Evolutionary conservation across 768 basidiomycete species (phyloP).

Genomic region (Galerina marginata): DNA sequence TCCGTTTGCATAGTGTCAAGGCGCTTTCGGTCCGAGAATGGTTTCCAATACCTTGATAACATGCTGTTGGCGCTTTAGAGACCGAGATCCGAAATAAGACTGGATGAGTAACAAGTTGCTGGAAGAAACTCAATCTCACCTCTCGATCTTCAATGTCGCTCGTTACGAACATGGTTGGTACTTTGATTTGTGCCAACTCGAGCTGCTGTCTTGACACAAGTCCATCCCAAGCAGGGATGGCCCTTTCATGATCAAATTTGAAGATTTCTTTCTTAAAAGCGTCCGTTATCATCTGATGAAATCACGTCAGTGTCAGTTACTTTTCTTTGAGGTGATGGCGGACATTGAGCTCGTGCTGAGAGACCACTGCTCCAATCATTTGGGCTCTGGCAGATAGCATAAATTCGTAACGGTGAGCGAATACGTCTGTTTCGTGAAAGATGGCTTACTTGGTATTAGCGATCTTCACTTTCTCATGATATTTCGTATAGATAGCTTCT

Average conservation of each 20-base stretch:
- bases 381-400: constrained; percentile 51
- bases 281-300: constrained; percentile 63
- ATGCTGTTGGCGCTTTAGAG: constrained; percentile 64
- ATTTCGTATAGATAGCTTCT: constrained; percentile 60
- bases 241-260: constrained; percentile 74
- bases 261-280: constrained; percentile 68
- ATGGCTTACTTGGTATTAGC: constrained; percentile 67
- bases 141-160: constrained; percentile 53
- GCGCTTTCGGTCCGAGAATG: constrained; percentile 37
- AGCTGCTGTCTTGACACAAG: constrained; percentile 75
- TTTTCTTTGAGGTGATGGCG: constrained; percentile 24
- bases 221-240: constrained; percentile 76
- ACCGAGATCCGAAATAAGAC: background rate
- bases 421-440: constrained; percentile 1
- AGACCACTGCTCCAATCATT: constrained; percentile 67
- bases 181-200: constrained; percentile 58
- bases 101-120: too few relatives aligned
- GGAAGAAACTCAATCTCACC: constrained; percentile 44
- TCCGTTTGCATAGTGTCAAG: background rate
- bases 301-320: background rate
- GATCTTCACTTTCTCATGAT: constrained; percentile 74
- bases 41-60: constrained; percentile 74
- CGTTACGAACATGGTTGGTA: constrained; percentile 77
- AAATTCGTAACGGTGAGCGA: constrained; percentile 8
- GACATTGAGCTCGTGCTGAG: constrained; percentile 74